Evolutionary conservation across 768 basidiomycete genomes (phyloP).

Genomic region (Termitomyces eurrhizus): DNA sequence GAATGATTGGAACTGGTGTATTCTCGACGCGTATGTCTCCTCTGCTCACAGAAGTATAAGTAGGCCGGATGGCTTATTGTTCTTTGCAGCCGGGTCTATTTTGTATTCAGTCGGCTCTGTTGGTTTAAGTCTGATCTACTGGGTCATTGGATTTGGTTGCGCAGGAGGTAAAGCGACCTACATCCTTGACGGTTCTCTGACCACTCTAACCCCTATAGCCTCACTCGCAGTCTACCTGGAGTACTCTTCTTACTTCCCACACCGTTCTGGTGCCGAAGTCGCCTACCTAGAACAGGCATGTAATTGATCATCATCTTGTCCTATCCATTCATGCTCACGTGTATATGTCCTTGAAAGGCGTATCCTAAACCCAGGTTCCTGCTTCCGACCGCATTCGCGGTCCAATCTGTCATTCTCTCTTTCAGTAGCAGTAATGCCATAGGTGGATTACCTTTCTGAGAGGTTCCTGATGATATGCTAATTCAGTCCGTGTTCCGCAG

Average conservation of each 20-base stretch:
- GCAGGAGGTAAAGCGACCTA: slow-evolving; percentile 24
- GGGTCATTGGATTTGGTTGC: slow-evolving; percentile 35
- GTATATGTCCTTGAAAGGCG: slow-evolving; percentile 22
- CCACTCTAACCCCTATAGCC: slow-evolving; percentile 15
- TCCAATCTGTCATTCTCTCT: slow-evolving; percentile 33
- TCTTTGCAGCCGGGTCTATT: slow-evolving; percentile 27
- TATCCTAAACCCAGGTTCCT: slow-evolving; percentile 39
- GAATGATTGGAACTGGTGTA: slow-evolving; percentile 37
- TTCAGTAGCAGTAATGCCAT: slow-evolving; percentile 38
- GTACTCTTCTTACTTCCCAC: slow-evolving; percentile 43
- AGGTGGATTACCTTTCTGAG: slow-evolving; percentile 17
- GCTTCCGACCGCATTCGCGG: slow-evolving; percentile 39
- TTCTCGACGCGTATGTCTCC: slow-evolving; percentile 26
- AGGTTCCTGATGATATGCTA: not conserved
- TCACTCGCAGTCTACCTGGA: slow-evolving; percentile 39
- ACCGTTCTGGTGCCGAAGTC: slow-evolving; percentile 46
- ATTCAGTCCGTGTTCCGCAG: slow-evolving; percentile 11
- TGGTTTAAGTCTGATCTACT: slow-evolving; percentile 36
- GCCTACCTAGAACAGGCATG: slow-evolving; percentile 41
- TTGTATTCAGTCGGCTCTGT: slow-evolving; percentile 33
- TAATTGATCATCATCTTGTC: not conserved
- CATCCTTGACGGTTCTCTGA: not conserved
- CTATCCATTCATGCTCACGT: slow-evolving; percentile 8
- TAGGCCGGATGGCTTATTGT: not conserved
- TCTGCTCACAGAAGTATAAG: not conserved